Percentiles rank a stretch among this genome's conserved stretches.
These are phyloP conservation scores for Fistulifera pelliculosa DNA, from an alignment of 108 stramenopile species.

Conservation along the genomic window DNA sequence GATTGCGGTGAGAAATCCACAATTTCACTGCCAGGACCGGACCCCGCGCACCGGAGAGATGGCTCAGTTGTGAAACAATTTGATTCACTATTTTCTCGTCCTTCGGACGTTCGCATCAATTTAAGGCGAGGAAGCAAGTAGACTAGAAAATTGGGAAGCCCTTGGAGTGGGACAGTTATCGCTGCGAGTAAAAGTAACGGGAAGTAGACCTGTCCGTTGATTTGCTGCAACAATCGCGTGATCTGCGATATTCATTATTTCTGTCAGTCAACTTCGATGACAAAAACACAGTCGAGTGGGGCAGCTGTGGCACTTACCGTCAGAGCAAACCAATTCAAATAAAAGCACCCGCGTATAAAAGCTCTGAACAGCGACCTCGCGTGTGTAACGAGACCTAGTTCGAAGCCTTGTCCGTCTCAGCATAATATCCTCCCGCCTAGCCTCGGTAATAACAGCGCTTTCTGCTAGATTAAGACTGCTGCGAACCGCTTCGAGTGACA, in stretches of 20 bases:
- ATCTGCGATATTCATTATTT: background rate
- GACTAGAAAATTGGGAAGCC: conserved; percentile 7
- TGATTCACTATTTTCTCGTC: too few relatives aligned
- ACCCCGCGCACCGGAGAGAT: too few relatives aligned
- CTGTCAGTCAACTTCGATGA: background rate
- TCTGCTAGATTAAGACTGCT: too few relatives aligned
- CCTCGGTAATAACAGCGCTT: too few relatives aligned
- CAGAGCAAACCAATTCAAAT: conserved; percentile 2
- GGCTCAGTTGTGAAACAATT: too few relatives aligned
- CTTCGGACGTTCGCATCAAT: too few relatives aligned
- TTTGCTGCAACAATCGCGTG: background rate
- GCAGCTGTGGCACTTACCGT: background rate
- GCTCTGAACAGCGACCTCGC: conserved; percentile 3
- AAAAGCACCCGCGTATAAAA: conserved; percentile 8
- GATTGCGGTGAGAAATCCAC: too few relatives aligned
- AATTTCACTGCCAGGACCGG: too few relatives aligned
- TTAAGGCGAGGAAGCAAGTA: background rate
- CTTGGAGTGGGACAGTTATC: background rate
- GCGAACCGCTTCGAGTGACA: too few relatives aligned
- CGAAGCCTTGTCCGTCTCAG: too few relatives aligned
- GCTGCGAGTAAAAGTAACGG: background rate
- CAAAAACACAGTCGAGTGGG: background rate
- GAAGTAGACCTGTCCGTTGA: background rate
- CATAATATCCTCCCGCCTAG: too few relatives aligned
- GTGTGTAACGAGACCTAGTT: background rate